Percentiles rank a stretch among this genome's conserved stretches.
Conservation (phyloP, 2,329 filamentous ascomycete genomes). For the Botryotinia calthae region DNA sequence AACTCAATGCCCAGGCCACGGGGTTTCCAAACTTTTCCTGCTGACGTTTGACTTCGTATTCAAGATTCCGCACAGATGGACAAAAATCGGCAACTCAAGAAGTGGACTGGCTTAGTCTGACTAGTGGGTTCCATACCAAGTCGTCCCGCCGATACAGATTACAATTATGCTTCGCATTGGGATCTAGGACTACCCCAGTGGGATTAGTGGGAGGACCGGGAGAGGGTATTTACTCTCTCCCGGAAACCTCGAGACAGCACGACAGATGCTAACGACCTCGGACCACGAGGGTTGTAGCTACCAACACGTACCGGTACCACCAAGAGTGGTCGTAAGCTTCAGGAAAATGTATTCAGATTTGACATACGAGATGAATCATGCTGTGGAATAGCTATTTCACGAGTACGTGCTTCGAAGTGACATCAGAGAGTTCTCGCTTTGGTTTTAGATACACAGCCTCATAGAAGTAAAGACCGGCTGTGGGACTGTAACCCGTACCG, state of each 20-base stretch:
- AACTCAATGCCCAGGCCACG: background rate
- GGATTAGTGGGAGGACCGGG: background rate
- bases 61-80: conserved; percentile 8
- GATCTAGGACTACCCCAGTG: background rate
- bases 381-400: conserved; percentile 9
- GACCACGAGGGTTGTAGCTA: conserved; percentile 2
- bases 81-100: background rate
- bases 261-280: conserved; percentile 9
- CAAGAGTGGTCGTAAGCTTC: conserved; percentile 10
- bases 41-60: conserved; percentile 4
- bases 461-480: background rate
- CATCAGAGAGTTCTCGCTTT: background rate
- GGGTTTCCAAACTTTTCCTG: background rate
- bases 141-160: background rate
- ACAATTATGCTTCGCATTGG: background rate
- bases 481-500: background rate
- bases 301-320: background rate
- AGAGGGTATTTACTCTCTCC: conserved; percentile 8
- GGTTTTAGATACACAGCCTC: background rate
- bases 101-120: background rate
- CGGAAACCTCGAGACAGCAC: conserved; percentile 7
- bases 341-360: background rate
- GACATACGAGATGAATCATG: conserved; percentile 6
- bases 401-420: background rate
- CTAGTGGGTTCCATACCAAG: background rate